These are phyloP conservation scores for Erodium texanum DNA, from an alignment of 441 rosid genomes.

Conservation along the genomic window DNA sequence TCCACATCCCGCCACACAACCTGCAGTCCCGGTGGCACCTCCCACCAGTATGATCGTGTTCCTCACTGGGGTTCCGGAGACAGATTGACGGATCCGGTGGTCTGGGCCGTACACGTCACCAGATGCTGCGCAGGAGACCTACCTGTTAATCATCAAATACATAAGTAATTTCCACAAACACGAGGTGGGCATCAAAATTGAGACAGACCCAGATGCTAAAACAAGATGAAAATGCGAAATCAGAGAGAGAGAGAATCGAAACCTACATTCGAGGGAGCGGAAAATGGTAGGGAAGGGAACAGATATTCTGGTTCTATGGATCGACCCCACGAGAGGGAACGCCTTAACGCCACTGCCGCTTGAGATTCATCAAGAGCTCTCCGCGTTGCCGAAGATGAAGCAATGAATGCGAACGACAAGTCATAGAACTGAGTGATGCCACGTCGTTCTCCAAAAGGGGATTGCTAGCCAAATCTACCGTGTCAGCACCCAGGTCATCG, in stretches of 20 bases:
- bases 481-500: background rate
- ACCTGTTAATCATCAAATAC: background rate
- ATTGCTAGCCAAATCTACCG: no score
- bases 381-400: no score
- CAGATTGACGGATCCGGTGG: slow-evolving; percentile 36
- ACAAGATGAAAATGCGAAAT: no score
- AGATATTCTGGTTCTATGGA: slow-evolving; percentile 25
- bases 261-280: background rate
- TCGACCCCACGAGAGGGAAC: slow-evolving; percentile 31
- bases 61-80: slow-evolving; percentile 69
- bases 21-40: slow-evolving; percentile 81
- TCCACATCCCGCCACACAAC: slow-evolving; percentile 79
- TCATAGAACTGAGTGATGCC: background rate
- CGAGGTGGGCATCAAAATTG: no score
- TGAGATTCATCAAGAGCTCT: background rate
- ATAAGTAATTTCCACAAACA: no score
- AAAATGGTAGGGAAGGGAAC: no score
- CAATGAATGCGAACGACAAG: background rate
- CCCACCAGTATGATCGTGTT: slow-evolving; percentile 74
- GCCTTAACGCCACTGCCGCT: no score
- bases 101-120: slow-evolving; percentile 35
- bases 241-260: background rate
- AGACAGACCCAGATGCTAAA: no score
- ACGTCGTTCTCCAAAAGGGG: background rate
- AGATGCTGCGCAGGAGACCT: background rate